phyloP scores from a whole-genome alignment of 257 asterid species.

The Salvia rosmarinus region DNA sequence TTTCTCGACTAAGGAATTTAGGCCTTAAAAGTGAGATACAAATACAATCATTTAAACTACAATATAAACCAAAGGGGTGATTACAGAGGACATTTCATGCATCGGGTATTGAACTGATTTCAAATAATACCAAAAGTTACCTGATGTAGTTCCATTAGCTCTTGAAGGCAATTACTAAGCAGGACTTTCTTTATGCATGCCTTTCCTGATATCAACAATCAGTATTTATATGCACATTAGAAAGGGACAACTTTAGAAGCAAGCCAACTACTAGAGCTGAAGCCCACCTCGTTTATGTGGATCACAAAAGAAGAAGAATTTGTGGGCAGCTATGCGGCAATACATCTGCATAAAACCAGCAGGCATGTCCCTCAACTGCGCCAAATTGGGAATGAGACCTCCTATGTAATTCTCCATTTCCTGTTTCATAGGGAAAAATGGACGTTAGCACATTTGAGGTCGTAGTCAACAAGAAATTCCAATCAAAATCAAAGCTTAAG shows the following conservation, averaged over 20 bases:
- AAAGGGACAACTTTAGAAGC: slow-evolving; percentile 15
- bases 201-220: slow-evolving; percentile 64
- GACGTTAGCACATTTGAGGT: slow-evolving; percentile 26
- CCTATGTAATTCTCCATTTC: slow-evolving; percentile 97
- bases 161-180: slow-evolving; percentile 98
- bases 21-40: slow-evolving; percentile 7
- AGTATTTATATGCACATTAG: slow-evolving; percentile 31
- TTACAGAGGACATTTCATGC: background rate
- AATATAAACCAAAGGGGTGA: background rate
- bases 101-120: slow-evolving; percentile 11
- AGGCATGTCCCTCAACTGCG: slow-evolving; percentile 95
- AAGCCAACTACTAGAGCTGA: slow-evolving; percentile 22
- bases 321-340: slow-evolving; percentile 98
- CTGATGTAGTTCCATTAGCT: slow-evolving; percentile 99
- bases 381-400: slow-evolving; percentile 97
- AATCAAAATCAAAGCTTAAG: slow-evolving; percentile 33
- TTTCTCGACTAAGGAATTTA: slow-evolving; percentile 1
- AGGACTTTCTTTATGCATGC: slow-evolving; percentile 98
- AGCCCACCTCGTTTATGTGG: slow-evolving; percentile 92
- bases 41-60: slow-evolving; percentile 10
- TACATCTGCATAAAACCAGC: slow-evolving; percentile 93
- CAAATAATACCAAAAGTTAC: slow-evolving; percentile 43
- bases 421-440: slow-evolving; percentile 40
- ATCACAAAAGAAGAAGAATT: slow-evolving; percentile 98
- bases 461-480: slow-evolving; percentile 9